Conservation (phyloP, 2,329 filamentous ascomycete genomes). For the Canariomyces notabilis region DNA sequence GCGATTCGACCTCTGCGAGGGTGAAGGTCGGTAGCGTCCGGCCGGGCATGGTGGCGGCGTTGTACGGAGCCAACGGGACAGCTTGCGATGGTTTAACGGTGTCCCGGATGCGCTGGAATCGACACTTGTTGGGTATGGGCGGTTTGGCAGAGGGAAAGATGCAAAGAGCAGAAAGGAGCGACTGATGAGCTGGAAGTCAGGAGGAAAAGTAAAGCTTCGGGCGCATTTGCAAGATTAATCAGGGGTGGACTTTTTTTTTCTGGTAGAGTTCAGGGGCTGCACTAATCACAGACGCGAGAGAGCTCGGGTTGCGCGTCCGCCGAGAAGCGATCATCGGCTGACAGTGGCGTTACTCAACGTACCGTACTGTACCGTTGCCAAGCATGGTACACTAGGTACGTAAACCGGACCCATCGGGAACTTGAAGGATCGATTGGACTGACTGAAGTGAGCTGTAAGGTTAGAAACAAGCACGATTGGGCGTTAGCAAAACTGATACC, state of each 20-base stretch:
- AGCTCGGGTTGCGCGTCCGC: slow-evolving; percentile 4
- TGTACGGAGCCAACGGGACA: slow-evolving; percentile 10
- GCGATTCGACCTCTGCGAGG: slow-evolving; percentile 71
- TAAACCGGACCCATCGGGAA: slow-evolving; percentile 5
- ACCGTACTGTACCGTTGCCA: slow-evolving; percentile 10
- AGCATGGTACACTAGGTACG: background rate
- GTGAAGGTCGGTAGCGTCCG: slow-evolving; percentile 80
- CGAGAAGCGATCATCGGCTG: slow-evolving; percentile 10
- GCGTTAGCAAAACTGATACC: no score
- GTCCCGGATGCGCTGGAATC: background rate
- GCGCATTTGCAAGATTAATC: background rate
- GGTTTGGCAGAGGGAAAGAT: background rate
- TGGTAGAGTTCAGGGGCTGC: slow-evolving; percentile 7
- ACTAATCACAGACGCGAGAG: slow-evolving; percentile 16
- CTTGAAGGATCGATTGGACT: slow-evolving; percentile 3
- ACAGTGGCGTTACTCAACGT: slow-evolving; percentile 20
- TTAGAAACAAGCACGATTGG: no score
- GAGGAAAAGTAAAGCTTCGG: background rate
- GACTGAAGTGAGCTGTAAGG: no score
- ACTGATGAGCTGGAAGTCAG: background rate
- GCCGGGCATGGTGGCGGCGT: slow-evolving; percentile 59
- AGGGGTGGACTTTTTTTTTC: slow-evolving; percentile 5
- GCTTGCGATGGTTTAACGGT: slow-evolving; percentile 1
- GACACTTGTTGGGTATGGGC: no score
- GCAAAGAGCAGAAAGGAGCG: background rate